These are phyloP conservation scores for Coniophora puteana DNA, from an alignment of 1,284 basidiomycete species.

Conservation along the genomic window DNA sequence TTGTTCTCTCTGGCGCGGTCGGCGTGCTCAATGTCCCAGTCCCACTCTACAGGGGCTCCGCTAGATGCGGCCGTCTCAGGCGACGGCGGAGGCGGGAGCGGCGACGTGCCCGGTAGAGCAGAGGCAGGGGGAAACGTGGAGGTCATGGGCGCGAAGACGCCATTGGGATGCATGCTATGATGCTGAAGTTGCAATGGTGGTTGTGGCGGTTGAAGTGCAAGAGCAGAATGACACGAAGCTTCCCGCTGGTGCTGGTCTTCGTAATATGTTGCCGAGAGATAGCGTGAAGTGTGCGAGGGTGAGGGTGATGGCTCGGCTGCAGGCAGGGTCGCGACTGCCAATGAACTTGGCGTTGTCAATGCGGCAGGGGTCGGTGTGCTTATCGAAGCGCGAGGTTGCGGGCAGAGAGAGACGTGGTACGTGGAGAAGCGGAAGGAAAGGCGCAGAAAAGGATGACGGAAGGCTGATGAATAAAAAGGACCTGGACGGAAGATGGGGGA, in stretches of 20 bases:
- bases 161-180: neutral
- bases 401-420: no score
- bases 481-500: no score
- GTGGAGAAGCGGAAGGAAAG: no score
- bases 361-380: no score
- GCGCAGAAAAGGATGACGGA: no score
- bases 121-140: neutral
- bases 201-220: no score
- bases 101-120: slow-evolving; percentile 18
- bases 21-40: slow-evolving; percentile 62
- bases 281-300: neutral
- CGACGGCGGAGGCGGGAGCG: slow-evolving; percentile 12
- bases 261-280: neutral
- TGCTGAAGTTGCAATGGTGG: no score
- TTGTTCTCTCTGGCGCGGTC: slow-evolving; percentile 59
- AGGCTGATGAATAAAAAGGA: no score
- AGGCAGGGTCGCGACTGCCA: no score
- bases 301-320: neutral
- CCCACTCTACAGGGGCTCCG: slow-evolving; percentile 44
- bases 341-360: no score
- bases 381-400: no score
- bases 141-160: neutral
- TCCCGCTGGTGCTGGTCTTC: neutral
- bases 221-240: neutral
- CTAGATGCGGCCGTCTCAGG: neutral